phyloP scores from a whole-genome alignment of 2,329 filamentous ascomycete genomes.

The Coleophoma crateriformis region DNA sequence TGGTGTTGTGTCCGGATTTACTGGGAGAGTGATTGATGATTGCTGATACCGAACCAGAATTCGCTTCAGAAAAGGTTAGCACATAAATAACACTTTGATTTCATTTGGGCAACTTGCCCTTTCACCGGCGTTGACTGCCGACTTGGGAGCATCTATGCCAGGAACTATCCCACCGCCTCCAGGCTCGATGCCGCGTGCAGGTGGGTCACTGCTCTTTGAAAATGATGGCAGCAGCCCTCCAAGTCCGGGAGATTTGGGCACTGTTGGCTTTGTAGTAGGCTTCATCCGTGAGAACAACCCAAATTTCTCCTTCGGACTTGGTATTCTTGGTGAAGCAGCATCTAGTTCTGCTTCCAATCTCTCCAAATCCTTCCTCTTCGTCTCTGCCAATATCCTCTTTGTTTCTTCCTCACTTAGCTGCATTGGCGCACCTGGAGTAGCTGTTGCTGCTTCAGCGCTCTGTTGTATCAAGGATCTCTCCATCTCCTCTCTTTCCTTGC shows the following conservation, averaged over 20 bases:
- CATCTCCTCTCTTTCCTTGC: slow-evolving; percentile 8
- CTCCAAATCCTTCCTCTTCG: slow-evolving; percentile 27
- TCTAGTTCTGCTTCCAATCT: slow-evolving; percentile 23
- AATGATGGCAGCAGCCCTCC: slow-evolving; percentile 4
- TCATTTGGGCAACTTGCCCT: slow-evolving; percentile 48
- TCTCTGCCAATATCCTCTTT: slow-evolving; percentile 18
- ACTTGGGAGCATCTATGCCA: slow-evolving; percentile 69
- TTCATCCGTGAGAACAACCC: slow-evolving; percentile 23
- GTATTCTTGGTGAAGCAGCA: slow-evolving; percentile 14
- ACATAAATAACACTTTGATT: slow-evolving; percentile 5
- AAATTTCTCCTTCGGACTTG: slow-evolving; percentile 21
- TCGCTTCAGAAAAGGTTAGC: slow-evolving; percentile 38
- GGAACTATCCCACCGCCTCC: slow-evolving; percentile 33
- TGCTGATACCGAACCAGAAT: slow-evolving; percentile 71
- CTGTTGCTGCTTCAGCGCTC: slow-evolving; percentile 2
- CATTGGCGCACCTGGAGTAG: slow-evolving; percentile 3
- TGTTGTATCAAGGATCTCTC: slow-evolving; percentile 3
- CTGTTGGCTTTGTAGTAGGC: slow-evolving; percentile 9
- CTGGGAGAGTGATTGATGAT: slow-evolving; percentile 62
- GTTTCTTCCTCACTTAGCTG: slow-evolving; percentile 16
- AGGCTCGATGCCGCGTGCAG: slow-evolving; percentile 14
- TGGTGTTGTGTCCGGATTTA: slow-evolving; percentile 69
- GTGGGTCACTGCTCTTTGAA: slow-evolving; percentile 6
- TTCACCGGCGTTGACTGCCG: slow-evolving; percentile 75
- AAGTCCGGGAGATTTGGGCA: slow-evolving; percentile 7